A percentile compares a stretch with the other conserved stretches of the same genome.
phyloP scores from a whole-genome alignment of 2,329 filamentous ascomycete genomes.

The Diaporthe aspalathi region DNA sequence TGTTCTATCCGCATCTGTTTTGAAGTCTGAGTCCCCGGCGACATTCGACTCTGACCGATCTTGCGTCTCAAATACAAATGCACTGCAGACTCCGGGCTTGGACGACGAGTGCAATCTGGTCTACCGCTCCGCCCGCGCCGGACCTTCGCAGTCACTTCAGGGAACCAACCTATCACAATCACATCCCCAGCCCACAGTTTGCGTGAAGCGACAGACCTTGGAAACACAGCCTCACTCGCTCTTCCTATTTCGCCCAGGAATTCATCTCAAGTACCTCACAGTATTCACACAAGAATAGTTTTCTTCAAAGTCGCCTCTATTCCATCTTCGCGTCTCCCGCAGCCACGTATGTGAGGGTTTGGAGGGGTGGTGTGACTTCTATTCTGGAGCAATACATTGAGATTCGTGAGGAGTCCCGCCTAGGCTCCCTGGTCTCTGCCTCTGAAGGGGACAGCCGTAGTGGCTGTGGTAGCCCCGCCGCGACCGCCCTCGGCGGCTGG shows the following conservation, averaged over 20 bases:
- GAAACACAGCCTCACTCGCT: neutral
- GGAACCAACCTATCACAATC: neutral
- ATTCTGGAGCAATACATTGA: neutral
- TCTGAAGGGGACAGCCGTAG: neutral
- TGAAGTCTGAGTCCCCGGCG: neutral
- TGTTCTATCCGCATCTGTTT: slow-evolving; percentile 9
- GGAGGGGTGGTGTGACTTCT: neutral
- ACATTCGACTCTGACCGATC: neutral
- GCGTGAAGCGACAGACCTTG: neutral
- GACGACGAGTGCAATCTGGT: neutral
- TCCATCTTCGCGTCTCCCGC: neutral
- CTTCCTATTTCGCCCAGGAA: neutral
- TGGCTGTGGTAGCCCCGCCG: neutral
- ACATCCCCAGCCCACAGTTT: neutral
- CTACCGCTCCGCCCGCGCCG: neutral
- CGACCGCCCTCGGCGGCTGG: slow-evolving; percentile 38
- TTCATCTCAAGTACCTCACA: neutral
- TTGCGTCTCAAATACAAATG: neutral
- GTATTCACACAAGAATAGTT: neutral
- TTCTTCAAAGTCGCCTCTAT: neutral
- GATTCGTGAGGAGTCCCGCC: neutral
- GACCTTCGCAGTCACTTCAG: neutral
- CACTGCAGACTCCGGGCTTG: neutral
- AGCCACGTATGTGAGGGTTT: neutral
- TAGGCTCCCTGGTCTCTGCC: neutral